Evolutionary conservation across 805 yeast species (phyloP).

Genomic region (Komagataella pastoris): DNA sequence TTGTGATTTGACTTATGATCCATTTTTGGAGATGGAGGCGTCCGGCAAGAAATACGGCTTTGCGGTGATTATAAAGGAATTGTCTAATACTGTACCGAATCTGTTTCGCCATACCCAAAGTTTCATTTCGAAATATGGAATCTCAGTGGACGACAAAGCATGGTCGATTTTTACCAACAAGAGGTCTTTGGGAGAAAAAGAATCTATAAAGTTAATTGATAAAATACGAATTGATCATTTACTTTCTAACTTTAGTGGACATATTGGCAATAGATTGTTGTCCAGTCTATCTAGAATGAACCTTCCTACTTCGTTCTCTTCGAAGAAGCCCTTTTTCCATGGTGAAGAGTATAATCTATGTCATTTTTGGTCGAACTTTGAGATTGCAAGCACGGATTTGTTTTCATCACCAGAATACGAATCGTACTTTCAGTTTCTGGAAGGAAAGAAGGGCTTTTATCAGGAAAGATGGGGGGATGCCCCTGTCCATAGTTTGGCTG

Average conservation of each 20-base stretch:
- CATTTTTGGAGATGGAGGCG: constrained; percentile 68
- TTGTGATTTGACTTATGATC: constrained; percentile 89
- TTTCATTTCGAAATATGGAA: constrained; percentile 33
- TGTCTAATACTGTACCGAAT: constrained; percentile 71
- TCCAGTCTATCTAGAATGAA: not conserved
- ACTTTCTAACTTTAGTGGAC: constrained; percentile 1
- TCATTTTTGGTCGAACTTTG: constrained; percentile 91
- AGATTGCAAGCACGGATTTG: constrained; percentile 72
- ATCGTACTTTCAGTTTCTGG: constrained; percentile 56
- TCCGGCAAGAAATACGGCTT: constrained; percentile 71
- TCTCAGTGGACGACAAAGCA: constrained; percentile 37
- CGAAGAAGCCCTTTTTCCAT: constrained; percentile 24
- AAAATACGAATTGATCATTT: constrained; percentile 11
- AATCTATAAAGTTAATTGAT: constrained; percentile 13
- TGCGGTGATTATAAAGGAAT: constrained; percentile 66
- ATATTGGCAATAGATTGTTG: constrained; percentile 8
- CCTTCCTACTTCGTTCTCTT: not conserved
- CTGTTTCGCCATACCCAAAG: constrained; percentile 61
- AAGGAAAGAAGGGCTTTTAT: constrained; percentile 70
- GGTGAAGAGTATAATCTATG: constrained; percentile 63
- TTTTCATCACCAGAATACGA: constrained; percentile 56
- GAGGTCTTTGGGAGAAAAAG: constrained; percentile 10
- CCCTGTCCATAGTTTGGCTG: constrained; percentile 81
- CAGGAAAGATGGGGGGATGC: constrained; percentile 97
- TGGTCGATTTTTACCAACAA: constrained; percentile 53